phyloP scores from a whole-genome alignment of 805 yeast genomes.

The Ogataea saltuana region DNA sequence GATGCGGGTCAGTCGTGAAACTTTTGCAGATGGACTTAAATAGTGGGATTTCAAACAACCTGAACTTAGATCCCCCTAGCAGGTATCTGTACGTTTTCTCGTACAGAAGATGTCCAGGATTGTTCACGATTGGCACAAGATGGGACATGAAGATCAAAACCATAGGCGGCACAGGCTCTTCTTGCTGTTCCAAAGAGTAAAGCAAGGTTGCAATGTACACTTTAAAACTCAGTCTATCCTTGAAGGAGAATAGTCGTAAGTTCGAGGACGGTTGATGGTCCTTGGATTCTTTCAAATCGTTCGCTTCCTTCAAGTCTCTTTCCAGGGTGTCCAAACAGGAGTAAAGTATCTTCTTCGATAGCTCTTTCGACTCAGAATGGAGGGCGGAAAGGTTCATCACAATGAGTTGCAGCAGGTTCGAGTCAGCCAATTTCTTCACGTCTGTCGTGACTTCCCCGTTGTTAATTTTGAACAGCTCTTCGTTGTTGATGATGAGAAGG shows the following conservation, averaged over 20 bases:
- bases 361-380: conserved; percentile 29
- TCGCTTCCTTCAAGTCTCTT: conserved; percentile 35
- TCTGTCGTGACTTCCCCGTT: conserved; percentile 41
- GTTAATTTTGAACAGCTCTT: conserved; percentile 51
- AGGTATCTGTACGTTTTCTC: conserved; percentile 72
- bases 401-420: conserved; percentile 53
- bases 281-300: conserved; percentile 19
- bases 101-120: conserved; percentile 74
- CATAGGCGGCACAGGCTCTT: conserved; percentile 42
- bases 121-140: conserved; percentile 54
- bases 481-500: conserved; percentile 60
- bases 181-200: conserved; percentile 34
- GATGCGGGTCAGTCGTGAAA: conserved; percentile 29
- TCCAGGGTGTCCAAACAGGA: conserved; percentile 47
- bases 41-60: conserved; percentile 46
- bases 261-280: conserved; percentile 9
- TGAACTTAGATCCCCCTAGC: conserved; percentile 51
- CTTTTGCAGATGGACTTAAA: conserved; percentile 40
- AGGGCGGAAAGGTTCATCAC: conserved; percentile 47
- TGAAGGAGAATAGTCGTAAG: conserved; percentile 37
- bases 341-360: conserved; percentile 46
- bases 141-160: conserved; percentile 58
- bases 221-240: conserved; percentile 57
- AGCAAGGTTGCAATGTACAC: conserved; percentile 52
- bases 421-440: conserved; percentile 56